phyloP scores from a whole-genome alignment of 768 basidiomycete genomes.

The Mycena belliarum region DNA sequence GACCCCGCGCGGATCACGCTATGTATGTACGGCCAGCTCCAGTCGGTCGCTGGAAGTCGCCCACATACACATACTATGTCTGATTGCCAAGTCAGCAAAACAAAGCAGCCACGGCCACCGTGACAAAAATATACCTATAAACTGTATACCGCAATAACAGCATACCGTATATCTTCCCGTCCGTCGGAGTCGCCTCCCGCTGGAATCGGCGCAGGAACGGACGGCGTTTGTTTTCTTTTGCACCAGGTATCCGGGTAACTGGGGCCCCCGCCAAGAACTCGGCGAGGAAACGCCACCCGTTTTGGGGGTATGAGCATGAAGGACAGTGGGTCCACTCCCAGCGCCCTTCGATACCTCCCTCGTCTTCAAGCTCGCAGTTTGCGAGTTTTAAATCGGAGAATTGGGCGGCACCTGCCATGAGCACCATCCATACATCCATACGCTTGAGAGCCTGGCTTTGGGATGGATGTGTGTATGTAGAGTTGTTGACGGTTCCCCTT shows the following conservation, averaged over 20 bases:
- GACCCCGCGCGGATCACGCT: no score
- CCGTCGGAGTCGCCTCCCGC: no score
- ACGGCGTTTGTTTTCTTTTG: not conserved
- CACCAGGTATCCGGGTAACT: not conserved
- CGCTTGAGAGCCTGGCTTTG: no score
- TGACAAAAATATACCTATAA: not conserved
- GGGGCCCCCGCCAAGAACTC: not conserved
- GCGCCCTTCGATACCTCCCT: no score
- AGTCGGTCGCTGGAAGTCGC: no score
- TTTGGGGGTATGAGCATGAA: conserved; percentile 3
- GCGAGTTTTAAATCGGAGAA: no score
- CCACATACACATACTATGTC: no score
- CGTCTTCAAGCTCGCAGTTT: no score
- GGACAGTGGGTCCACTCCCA: not conserved
- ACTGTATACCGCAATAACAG: not conserved
- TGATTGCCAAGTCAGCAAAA: conserved; percentile 9
- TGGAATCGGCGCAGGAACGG: conserved; percentile 1
- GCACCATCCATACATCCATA: not conserved
- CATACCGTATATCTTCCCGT: no score
- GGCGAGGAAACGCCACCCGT: not conserved
- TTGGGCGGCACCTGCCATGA: no score
- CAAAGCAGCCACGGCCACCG: no score
- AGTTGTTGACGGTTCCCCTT: conserved; percentile 4
- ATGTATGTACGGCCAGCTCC: no score
- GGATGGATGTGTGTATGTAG: not conserved